phyloP scores from a whole-genome alignment of 495 filamentous ascomycete species.

The Aspergillus nanangensis region DNA sequence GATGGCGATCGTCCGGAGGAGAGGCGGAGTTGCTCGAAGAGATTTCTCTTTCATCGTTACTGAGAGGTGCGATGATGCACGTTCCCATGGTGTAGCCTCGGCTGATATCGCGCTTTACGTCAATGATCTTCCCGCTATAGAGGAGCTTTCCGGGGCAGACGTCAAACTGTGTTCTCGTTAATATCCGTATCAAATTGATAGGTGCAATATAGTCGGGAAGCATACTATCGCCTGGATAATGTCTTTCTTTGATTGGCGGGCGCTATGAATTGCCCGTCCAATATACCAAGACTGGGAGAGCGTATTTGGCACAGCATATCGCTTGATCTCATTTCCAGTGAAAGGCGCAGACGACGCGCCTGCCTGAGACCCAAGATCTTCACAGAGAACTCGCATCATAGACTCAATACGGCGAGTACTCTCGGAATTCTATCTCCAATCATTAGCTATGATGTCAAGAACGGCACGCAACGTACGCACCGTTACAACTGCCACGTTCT shows the following conservation, averaged over 20 bases:
- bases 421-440: slow-evolving; percentile 22
- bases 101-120: slow-evolving; percentile 49
- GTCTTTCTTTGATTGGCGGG: slow-evolving; percentile 38
- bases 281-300: slow-evolving; percentile 39
- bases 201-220: not conserved
- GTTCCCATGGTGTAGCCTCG: slow-evolving; percentile 52
- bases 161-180: slow-evolving; percentile 10
- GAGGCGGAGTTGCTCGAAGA: not conserved
- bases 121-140: slow-evolving; percentile 58
- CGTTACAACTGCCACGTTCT: slow-evolving; percentile 20
- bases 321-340: slow-evolving; percentile 21
- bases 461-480: too few species aligned
- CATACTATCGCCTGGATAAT: slow-evolving; percentile 55
- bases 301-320: slow-evolving; percentile 32
- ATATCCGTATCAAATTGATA: not conserved
- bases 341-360: slow-evolving; percentile 23
- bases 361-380: slow-evolving; percentile 21
- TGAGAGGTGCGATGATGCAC: slow-evolving; percentile 38
- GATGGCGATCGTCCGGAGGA: slow-evolving; percentile 4
- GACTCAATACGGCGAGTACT: slow-evolving; percentile 23
- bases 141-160: slow-evolving; percentile 44
- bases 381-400: slow-evolving; percentile 21
- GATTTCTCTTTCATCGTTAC: slow-evolving; percentile 17
- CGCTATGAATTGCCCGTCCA: slow-evolving; percentile 42
- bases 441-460: not conserved